phyloP scores from a whole-genome alignment of 495 filamentous ascomycete species.

The Daldinia vernicosa region DNA sequence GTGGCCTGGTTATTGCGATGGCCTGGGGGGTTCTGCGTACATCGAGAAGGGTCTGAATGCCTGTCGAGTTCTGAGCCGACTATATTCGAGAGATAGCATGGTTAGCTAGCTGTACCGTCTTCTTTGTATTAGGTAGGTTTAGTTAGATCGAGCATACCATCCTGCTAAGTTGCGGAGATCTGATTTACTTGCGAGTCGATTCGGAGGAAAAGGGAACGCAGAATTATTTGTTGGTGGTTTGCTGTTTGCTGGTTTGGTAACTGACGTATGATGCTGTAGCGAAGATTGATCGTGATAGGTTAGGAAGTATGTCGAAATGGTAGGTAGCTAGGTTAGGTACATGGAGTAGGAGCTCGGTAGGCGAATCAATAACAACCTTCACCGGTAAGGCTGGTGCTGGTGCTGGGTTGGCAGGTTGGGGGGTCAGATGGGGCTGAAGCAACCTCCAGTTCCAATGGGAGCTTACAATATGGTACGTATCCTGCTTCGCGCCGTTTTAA shows the following conservation, averaged over 20 bases:
- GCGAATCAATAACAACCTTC: conserved; percentile 21
- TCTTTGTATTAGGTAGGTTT: not conserved
- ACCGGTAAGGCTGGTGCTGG: conserved; percentile 18
- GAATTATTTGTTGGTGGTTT: not conserved
- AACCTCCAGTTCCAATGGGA: not conserved
- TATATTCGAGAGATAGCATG: conserved; percentile 48
- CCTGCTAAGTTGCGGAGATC: conserved; percentile 54
- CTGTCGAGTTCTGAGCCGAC: conserved; percentile 98
- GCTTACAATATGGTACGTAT: not conserved
- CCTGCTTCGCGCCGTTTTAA: not conserved
- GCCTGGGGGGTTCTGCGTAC: conserved; percentile 64
- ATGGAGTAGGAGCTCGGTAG: not conserved
- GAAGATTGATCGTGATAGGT: conserved; percentile 15
- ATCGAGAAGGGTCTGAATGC: conserved; percentile 98
- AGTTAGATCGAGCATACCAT: conserved; percentile 31
- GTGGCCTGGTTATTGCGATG: not conserved
- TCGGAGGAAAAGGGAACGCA: not conserved
- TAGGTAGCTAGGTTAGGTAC: not conserved
- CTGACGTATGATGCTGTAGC: conserved; percentile 5
- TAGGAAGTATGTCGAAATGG: conserved; percentile 7
- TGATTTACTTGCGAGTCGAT: conserved; percentile 4
- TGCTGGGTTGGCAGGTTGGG: no score
- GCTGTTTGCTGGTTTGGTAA: not conserved
- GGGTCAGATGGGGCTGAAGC: conserved; percentile 2
- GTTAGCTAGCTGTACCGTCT: conserved; percentile 32